These are phyloP conservation scores for Blastobotrys terrestris DNA, from an alignment of 805 yeast genomes.

Conservation along the genomic window DNA sequence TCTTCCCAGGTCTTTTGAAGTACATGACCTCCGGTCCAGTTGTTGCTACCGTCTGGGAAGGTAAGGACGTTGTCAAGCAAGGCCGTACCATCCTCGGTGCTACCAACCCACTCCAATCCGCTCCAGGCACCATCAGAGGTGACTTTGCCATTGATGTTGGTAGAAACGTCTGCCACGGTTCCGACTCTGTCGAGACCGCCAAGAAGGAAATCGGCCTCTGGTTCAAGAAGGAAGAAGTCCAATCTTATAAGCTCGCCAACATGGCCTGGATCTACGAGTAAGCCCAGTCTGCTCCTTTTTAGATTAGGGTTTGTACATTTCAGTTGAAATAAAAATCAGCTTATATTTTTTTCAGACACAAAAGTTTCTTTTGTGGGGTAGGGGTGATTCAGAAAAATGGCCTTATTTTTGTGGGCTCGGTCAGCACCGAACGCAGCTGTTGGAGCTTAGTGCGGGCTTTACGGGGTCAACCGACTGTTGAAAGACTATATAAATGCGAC, in stretches of 20 bases:
- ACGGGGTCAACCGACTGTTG: background rate
- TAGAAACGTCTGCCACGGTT: constrained; percentile 98
- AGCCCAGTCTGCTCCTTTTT: constrained; percentile 15
- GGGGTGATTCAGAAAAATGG: background rate
- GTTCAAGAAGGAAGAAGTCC: constrained; percentile 97
- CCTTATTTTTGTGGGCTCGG: background rate
- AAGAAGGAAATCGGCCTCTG: constrained; percentile 91
- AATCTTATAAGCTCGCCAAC: constrained; percentile 81
- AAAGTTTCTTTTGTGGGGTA: background rate
- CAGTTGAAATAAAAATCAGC: background rate
- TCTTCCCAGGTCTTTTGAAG: constrained; percentile 92
- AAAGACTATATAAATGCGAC: background rate
- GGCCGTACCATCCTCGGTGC: constrained; percentile 98
- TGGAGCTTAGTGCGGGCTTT: background rate
- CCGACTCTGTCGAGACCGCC: constrained; percentile 98
- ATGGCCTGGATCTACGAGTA: constrained; percentile 93
- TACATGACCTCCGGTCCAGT: constrained; percentile 99
- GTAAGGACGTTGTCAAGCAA: constrained; percentile 98
- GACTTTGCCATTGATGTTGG: constrained; percentile 98
- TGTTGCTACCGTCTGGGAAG: constrained; percentile 99
- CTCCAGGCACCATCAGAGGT: constrained; percentile 99
- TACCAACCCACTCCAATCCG: constrained; percentile 94
- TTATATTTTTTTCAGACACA: too few relatives aligned
- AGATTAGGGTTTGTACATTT: background rate
- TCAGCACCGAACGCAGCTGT: background rate